Conservation (phyloP, 768 basidiomycete species). For the Tricholoma terreum region DNA sequence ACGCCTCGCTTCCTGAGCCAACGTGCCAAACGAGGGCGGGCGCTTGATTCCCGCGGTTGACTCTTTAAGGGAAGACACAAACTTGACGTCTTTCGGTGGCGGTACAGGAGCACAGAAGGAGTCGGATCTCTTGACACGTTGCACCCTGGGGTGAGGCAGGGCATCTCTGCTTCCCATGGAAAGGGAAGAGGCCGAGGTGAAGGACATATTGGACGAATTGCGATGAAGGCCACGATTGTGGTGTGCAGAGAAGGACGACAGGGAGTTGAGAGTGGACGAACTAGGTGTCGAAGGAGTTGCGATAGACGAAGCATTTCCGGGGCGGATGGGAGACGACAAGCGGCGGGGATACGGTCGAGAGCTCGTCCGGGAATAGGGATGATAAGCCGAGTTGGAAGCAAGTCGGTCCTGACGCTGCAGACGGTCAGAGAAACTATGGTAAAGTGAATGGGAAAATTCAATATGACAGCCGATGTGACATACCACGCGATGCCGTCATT, state of each 20-base stretch:
- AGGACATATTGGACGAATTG: constrained; percentile 42
- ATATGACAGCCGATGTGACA: constrained; percentile 20
- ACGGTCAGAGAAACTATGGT: constrained; percentile 56
- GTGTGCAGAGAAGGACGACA: constrained; percentile 35
- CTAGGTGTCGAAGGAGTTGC: constrained; percentile 60
- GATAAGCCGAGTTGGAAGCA: constrained; percentile 48
- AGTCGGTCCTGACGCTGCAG: constrained; percentile 62
- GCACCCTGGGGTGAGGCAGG: constrained; percentile 47
- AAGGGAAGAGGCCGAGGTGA: constrained; percentile 42
- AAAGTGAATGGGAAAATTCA: constrained; percentile 8
- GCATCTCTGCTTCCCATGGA: constrained; percentile 36
- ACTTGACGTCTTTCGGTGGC: constrained; percentile 32
- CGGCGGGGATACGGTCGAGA: constrained; percentile 34
- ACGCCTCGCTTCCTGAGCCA: constrained; percentile 28
- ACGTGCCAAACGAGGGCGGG: constrained; percentile 55
- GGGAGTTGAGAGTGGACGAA: constrained; percentile 58
- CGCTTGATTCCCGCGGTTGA: constrained; percentile 43
- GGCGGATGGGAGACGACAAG: constrained; percentile 40
- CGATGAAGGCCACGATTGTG: constrained; percentile 41
- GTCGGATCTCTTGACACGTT: constrained; percentile 50
- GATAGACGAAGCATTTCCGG: constrained; percentile 38
- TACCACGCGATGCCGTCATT: constrained; percentile 63
- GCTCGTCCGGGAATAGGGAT: constrained; percentile 52
- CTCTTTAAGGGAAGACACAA: constrained; percentile 10
- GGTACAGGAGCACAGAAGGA: constrained; percentile 36